Base-by-base conservation (phyloP, 164 flowering plant genomes). In the Chimonanthus praecox region DNA sequence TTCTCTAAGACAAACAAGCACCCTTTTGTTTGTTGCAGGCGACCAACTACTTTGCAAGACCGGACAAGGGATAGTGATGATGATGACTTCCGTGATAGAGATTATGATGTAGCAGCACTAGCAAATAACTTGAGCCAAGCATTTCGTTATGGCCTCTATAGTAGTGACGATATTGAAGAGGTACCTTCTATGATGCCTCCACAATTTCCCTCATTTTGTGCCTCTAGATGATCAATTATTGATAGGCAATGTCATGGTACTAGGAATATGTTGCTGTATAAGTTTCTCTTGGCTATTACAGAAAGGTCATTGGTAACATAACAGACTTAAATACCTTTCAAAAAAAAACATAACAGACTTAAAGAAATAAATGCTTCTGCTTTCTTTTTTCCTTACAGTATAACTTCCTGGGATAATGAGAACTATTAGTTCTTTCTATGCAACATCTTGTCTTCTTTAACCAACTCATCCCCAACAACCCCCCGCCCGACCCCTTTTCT, bases 61-160 rank as follows among this genome's bases (percentile, higher is more conserved):
- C 84, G 94, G 67, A 82, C 71, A 54, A 86, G 98, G 82, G 97
- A 91, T 68, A 92, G 97, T 61, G 98, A 94, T 78, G 97, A 94
- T 81, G 96, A 94, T 73, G 98, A 94, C 81, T 91, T 88, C 73
- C 94, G 90, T 77, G 95, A 94, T 74, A 87, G 95, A 77, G 98
- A 94, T 79, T 91, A 84, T 83, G 98, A 94, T 79, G 97, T 92
- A 72, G 97, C 98, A 81, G 94, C 94, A 49, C 77, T 94, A 49
- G 97, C 98, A 49, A 94, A 85, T 79, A 92, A 92, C 79, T 74
- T 92, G 73, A 94, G 91, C 80, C 94, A 92, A 81, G 98, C 97
- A 44, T 91, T 94, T 71, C 92, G 88, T 70, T 94, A 91, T 85
- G 97, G 94, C 71, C 89, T 91, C 68, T 94, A 94, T 79, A 88